A percentile compares a stretch with the other conserved stretches of the same genome.
These are phyloP conservation scores for Isoetes engelmannii DNA, from an alignment of 83 land plant species.

Conservation along the genomic window DNA sequence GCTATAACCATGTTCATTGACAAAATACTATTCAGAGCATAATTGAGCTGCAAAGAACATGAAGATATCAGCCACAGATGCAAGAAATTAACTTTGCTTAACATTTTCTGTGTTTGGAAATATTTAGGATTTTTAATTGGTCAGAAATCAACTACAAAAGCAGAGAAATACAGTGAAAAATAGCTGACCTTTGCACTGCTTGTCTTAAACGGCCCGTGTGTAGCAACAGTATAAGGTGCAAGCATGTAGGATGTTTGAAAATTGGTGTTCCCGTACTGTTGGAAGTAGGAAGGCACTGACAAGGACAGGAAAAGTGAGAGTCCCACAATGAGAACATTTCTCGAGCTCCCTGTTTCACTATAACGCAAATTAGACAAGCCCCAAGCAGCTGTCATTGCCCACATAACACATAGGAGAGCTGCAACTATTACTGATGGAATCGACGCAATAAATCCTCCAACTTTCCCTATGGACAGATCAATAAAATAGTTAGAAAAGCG, in stretches of 20 bases:
- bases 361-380: slow-evolving; percentile 35
- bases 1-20: slow-evolving; percentile 78
- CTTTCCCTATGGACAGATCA: background rate
- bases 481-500: background rate
- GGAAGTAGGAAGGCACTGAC: slow-evolving; percentile 19
- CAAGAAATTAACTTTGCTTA: too few species aligned
- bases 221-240: too few species aligned
- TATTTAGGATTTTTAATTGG: too few species aligned
- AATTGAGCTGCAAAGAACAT: slow-evolving; percentile 45
- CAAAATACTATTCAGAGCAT: slow-evolving; percentile 52
- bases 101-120: too few species aligned
- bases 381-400: slow-evolving; percentile 30
- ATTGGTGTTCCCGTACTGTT: slow-evolving; percentile 21
- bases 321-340: slow-evolving; percentile 36
- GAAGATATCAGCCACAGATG: background rate
- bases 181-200: too few species aligned
- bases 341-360: slow-evolving; percentile 35
- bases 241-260: too few species aligned
- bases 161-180: background rate
- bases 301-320: slow-evolving; percentile 32
- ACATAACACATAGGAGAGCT: slow-evolving; percentile 29
- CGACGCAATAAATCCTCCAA: slow-evolving; percentile 26
- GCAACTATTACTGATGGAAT: slow-evolving; percentile 37
- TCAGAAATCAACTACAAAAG: too few species aligned
- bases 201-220: too few species aligned